Evolutionary conservation across 306 rosid species (phyloP), one percentile per base, ranked within the genome.

Genomic region (Lathyrus sativus): DNA sequence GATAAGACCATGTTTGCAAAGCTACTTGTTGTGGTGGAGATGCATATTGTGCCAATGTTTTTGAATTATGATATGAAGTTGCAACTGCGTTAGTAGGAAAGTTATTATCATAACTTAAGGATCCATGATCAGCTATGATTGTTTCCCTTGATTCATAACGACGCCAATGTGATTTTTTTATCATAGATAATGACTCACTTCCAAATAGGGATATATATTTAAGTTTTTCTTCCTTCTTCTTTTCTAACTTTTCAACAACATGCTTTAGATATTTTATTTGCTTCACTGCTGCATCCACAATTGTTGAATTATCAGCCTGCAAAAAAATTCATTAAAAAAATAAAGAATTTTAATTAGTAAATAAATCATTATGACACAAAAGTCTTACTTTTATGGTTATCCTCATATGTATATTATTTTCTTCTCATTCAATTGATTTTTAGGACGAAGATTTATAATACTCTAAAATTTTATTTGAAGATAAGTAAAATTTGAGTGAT

Each of bases 271-370:
- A 14, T 72, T 76, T 59, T 6, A 90, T 86, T 83, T 78, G 71
- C 14, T 45, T 86, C 74, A 85, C 84, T 12, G 96, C 88, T 75
- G 86, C 96, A 39, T 88, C 97, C n/a, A 93, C 85, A n/a, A 92
- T 76, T 22, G 79, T 80, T 35, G 87, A 80, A 51, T 86, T 87
- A 82, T 86, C 88, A 0, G 82, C 85, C 98, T 92, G 29, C n/a
- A 42, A 14, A 2, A 3, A 45, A 15, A 46, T 57, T 19, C 65
- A 71, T 66, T n/a, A n/a, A 24, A 71, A 29, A 29, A 28, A 54
- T 26, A 6, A 46, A 46, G 9, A 11, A 51, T 24, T 1, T 58
- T 22, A 3, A 1, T 13, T 3, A 8, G 0, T 2, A 69, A 50
- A 35, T 15, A 37, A 35, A 46, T 45, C 1, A 29, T 71, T 28